Evolutionary conservation across 2,329 filamentous ascomycete genomes (phyloP), one percentile per base, ranked within the genome.

Genomic region (Coniella lustricola): DNA sequence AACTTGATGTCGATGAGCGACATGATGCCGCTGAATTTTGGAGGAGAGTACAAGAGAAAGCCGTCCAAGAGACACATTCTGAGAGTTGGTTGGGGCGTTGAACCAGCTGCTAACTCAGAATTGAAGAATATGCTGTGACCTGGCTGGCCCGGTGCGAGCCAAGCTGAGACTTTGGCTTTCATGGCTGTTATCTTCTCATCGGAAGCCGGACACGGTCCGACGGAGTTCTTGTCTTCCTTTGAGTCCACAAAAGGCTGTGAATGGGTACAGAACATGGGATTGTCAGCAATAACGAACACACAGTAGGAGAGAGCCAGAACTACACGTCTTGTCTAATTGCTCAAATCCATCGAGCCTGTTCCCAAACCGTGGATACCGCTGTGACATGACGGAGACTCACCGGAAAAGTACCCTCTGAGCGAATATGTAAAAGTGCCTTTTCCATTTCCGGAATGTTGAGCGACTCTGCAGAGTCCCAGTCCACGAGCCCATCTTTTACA

Each of bases 391-490:
- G 66, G 36, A 17, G 38, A 68, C 76, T 67, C 62, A 82, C 81
- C 40, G 81, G 81, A 60, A 82, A 78, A 13, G 70, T 71, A 48
- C 88, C 90, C 36, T 86, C 72, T 32, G 74, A 56, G 40, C 79
- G 82, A 57, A 96, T 86, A 60, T 93, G 79, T 36, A 70, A 60
- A 7, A 98, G 74, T 0, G 87, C 78, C 4, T 74, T 67, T 14
- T 77, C 71, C 63, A 97, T 82, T 44, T 76, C 76, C 0, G 77
- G 71, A 22, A 95, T 74, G 56, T 90, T 79, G 48, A 98, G 71
- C 8, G 90, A 77, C 55, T 84, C 85, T 14, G 87, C 73, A 59
- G 90, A 95, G 66, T 98, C 93, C 91, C 93, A 97, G 69, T 98
- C 90, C 55, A 85, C 73, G 12, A 95, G 70, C 13, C 76, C 80